These are phyloP conservation scores for Beauveria australis DNA, from an alignment of 2,329 filamentous ascomycete genomes.

Conservation along the genomic window DNA sequence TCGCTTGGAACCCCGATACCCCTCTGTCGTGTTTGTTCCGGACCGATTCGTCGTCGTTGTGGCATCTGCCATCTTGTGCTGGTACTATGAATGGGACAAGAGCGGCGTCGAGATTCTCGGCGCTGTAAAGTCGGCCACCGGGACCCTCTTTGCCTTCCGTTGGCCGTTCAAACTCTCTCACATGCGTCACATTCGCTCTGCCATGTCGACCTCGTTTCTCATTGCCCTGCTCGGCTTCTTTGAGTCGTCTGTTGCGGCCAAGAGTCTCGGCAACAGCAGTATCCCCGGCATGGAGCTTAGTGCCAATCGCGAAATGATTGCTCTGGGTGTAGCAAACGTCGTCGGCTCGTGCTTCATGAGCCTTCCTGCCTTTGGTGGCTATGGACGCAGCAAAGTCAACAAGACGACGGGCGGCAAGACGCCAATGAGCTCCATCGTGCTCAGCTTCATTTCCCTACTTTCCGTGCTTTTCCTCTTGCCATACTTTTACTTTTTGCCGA, in stretches of 20 bases:
- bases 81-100: constrained; percentile 67
- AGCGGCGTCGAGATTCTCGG: constrained; percentile 79
- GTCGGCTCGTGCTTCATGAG: constrained; percentile 87
- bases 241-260: constrained; percentile 92
- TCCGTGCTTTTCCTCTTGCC: constrained; percentile 77
- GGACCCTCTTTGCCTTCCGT: constrained; percentile 67
- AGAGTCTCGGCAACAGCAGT: constrained; percentile 64
- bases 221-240: constrained; percentile 97
- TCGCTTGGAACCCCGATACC: constrained; percentile 68
- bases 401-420: constrained; percentile 84
- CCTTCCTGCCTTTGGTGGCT: constrained; percentile 89
- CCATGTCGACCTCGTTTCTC: constrained; percentile 84
- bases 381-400: constrained; percentile 93
- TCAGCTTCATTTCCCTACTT: constrained; percentile 74
- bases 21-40: constrained; percentile 76
- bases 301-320: constrained; percentile 87
- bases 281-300: constrained; percentile 77
- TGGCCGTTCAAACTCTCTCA: constrained; percentile 75
- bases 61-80: constrained; percentile 71
- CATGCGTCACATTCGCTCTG: constrained; percentile 74
- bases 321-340: constrained; percentile 84
- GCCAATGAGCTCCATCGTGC: constrained; percentile 84
- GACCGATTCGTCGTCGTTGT: constrained; percentile 89
- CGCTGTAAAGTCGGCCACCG: constrained; percentile 64
- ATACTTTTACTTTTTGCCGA: constrained; percentile 94